phyloP scores from a whole-genome alignment of 176 grass and related monocot genomes.

The Puya raimondii region DNA sequence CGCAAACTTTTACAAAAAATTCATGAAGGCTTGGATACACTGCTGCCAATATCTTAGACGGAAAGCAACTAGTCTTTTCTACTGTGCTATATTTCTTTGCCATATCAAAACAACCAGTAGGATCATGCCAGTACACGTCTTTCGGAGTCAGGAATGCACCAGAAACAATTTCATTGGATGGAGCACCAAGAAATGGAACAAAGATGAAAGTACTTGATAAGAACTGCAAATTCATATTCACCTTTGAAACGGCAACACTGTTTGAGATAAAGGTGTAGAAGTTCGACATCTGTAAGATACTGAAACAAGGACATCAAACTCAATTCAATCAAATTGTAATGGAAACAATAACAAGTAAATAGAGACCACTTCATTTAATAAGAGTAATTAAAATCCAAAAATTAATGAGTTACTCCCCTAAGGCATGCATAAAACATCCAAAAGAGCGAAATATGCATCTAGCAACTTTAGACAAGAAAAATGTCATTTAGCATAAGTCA shows the following conservation, averaged over 20 bases:
- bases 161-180: constrained; percentile 29
- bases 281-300: constrained; percentile 73
- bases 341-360: constrained; percentile 4
- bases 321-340: constrained; percentile 25
- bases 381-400: no score
- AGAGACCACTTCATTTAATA: not conserved
- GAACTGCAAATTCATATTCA: constrained; percentile 64
- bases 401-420: no score
- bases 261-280: constrained; percentile 73
- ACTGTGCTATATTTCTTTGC: constrained; percentile 34
- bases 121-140: constrained; percentile 80
- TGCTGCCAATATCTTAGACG: constrained; percentile 47
- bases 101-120: constrained; percentile 67
- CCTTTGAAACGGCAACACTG: constrained; percentile 39
- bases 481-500: no score
- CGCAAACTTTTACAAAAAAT: constrained; percentile 65
- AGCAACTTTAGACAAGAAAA: no score
- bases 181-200: constrained; percentile 35
- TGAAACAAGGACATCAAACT: constrained; percentile 34
- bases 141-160: constrained; percentile 57
- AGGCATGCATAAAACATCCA: no score
- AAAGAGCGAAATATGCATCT: no score
- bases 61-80: constrained; percentile 27
- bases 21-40: constrained; percentile 69
- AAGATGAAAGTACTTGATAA: constrained; percentile 58